Conservation (phyloP, 2,329 filamentous ascomycete genomes). For the Capronia epimyces region DNA sequence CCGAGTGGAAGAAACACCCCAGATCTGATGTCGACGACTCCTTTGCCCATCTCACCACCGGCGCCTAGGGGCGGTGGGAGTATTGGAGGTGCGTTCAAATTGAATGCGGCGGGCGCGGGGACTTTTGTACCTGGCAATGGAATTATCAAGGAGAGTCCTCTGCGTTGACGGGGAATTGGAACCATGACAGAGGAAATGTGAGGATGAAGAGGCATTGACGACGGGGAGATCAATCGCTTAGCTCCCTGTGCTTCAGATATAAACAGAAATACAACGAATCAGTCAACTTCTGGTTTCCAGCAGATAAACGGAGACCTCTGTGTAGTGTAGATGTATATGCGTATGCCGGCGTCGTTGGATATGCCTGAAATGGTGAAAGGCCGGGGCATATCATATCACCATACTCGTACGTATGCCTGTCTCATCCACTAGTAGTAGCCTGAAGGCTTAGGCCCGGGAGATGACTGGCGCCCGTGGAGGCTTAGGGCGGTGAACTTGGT, state of each 20-base stretch:
- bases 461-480: too few species aligned
- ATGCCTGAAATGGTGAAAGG: too few species aligned
- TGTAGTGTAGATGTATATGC: too few species aligned
- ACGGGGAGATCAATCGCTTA: neutral
- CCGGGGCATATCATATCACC: too few species aligned
- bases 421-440: too few species aligned
- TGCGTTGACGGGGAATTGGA: constrained; percentile 12
- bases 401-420: too few species aligned
- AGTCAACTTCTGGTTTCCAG: neutral
- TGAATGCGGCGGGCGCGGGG: constrained; percentile 17
- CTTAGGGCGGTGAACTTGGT: too few species aligned
- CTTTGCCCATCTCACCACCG: constrained; percentile 19
- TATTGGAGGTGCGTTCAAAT: constrained; percentile 14
- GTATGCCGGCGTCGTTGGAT: too few species aligned
- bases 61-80: constrained; percentile 5
- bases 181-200: neutral
- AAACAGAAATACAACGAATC: neutral
- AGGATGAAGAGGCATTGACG: neutral
- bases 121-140: constrained; percentile 27
- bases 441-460: too few species aligned
- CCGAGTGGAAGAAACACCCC: constrained; percentile 32
- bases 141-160: constrained; percentile 26
- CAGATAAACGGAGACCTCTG: too few species aligned
- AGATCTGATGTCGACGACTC: constrained; percentile 18
- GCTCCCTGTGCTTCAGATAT: neutral